These are phyloP conservation scores for Peribolospora kevripleyi DNA, from an alignment of 768 basidiomycete species.

Conservation along the genomic window DNA sequence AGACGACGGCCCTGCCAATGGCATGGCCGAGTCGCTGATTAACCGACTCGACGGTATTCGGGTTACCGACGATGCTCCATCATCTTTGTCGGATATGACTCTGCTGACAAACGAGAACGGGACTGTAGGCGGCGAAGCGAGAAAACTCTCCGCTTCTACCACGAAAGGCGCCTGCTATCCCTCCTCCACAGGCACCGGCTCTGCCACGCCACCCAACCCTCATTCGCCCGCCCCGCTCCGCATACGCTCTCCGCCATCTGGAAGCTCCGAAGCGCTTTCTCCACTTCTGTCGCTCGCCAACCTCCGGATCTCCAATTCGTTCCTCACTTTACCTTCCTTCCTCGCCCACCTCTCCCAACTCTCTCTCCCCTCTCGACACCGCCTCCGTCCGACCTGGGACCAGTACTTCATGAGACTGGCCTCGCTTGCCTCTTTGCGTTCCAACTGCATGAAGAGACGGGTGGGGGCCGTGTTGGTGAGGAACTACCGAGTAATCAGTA, in stretches of 20 bases:
- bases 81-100: constrained; percentile 1
- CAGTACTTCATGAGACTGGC: constrained; percentile 12
- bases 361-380: neutral
- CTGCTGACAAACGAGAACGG: constrained; percentile 11
- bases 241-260: neutral
- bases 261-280: constrained; percentile 1
- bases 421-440: constrained; percentile 2
- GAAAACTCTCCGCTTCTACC: neutral
- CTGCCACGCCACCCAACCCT: neutral
- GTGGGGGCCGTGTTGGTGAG: constrained; percentile 85
- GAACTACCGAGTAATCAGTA: constrained; percentile 26
- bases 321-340: constrained; percentile 22
- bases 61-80: neutral
- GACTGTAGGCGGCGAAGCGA: constrained; percentile 5
- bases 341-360: too few relatives aligned
- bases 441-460: constrained; percentile 91
- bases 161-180: neutral
- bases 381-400: constrained; percentile 11
- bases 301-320: constrained; percentile 42
- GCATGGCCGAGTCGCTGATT: too few relatives aligned
- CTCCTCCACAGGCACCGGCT: constrained; percentile 3
- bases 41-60: too few relatives aligned
- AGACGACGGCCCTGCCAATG: too few relatives aligned
- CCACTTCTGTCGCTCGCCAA: constrained; percentile 29
- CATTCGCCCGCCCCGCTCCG: neutral